Base-by-base conservation (phyloP, 441 rosid species). In the Omphalea diandra region DNA sequence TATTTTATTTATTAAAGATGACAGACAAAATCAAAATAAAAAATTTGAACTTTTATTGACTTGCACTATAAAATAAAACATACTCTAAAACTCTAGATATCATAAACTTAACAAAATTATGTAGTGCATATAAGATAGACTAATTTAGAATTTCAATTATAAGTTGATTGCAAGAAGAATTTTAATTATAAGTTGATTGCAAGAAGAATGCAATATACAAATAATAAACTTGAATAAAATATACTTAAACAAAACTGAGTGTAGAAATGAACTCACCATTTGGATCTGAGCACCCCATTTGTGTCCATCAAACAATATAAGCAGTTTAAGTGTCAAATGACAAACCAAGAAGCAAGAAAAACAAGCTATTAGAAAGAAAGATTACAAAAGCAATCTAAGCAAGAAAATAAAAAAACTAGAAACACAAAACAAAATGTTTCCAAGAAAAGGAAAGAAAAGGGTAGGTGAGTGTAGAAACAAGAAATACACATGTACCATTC, bases 231-330 rank as follows among this genome's bases (percentile, higher is more conserved):
- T n/a, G n/a, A 6, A 22, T 14, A 7, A 44, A 15, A 20, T 12
- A 33, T 40, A 24, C 5, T 15, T 4, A 29, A 52, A 31, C 4
- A 44, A 20, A 49, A 3, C 59, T 54, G 9, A 18, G 1, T 18
- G 24, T 0, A 47, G 20, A 43, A 54, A 70, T 60, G 49, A 64
- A 74, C 88, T 83, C 26, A 90, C 98, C 98, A 86, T 90, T 90
- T 18, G 98, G 98, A 88, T 92, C 98, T 92, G 84, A 69, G 46
- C 24, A 47, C n/a, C 43, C 69, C 53, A 61, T 63, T 72, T 71
- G 68, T 61, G 70, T 63, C 74, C 77, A 79, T 17, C 72, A 65
- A 69, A 57, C 26, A 2, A 73, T 29, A 61, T 18, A 35, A n/a
- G 35, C 49, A 56, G 35, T n/a, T n/a, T n/a, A 38, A 40, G 11